These are phyloP conservation scores for Holtermanniella nyarrowii DNA, from an alignment of 768 basidiomycete species.

Conservation along the genomic window DNA sequence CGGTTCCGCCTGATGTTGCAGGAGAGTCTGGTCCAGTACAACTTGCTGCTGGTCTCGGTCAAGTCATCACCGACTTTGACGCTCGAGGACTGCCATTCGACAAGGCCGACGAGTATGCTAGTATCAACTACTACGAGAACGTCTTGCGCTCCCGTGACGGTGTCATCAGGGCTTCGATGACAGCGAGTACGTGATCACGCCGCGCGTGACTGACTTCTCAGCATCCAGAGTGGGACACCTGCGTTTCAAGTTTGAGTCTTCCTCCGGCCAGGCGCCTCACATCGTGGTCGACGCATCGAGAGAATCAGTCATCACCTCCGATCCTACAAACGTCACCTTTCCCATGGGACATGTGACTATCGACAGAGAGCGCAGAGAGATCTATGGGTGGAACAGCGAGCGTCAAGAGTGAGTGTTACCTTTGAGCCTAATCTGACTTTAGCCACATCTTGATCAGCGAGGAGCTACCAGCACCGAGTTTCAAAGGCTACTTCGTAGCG, in stretches of 20 bases:
- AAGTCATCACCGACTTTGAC: constrained; percentile 51
- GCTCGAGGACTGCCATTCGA: constrained; percentile 43
- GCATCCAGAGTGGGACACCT: constrained; percentile 68
- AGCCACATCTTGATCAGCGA: constrained; percentile 23
- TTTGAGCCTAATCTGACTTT: background rate
- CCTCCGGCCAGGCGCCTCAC: constrained; percentile 46
- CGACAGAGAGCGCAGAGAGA: constrained; percentile 45
- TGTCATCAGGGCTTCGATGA: constrained; percentile 19
- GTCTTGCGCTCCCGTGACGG: constrained; percentile 51
- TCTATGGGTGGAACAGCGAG: constrained; percentile 58
- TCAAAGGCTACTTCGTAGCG: constrained; percentile 47
- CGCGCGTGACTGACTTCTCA: constrained; percentile 24
- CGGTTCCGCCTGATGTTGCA: constrained; percentile 50
- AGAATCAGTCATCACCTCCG: constrained; percentile 51
- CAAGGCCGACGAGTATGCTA: constrained; percentile 20
- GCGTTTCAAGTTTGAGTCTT: constrained; percentile 52
- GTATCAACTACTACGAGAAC: constrained; percentile 48
- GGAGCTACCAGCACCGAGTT: constrained; percentile 31
- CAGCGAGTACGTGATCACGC: constrained; percentile 16
- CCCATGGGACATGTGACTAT: constrained; percentile 51
- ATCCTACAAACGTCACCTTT: constrained; percentile 48
- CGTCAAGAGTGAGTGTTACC: constrained; percentile 60
- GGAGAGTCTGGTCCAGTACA: constrained; percentile 39
- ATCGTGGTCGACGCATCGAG: constrained; percentile 60
- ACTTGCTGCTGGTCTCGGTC: constrained; percentile 51